Conservation (phyloP, 1,284 basidiomycete genomes). For the Cryptococcus sp. region DNA sequence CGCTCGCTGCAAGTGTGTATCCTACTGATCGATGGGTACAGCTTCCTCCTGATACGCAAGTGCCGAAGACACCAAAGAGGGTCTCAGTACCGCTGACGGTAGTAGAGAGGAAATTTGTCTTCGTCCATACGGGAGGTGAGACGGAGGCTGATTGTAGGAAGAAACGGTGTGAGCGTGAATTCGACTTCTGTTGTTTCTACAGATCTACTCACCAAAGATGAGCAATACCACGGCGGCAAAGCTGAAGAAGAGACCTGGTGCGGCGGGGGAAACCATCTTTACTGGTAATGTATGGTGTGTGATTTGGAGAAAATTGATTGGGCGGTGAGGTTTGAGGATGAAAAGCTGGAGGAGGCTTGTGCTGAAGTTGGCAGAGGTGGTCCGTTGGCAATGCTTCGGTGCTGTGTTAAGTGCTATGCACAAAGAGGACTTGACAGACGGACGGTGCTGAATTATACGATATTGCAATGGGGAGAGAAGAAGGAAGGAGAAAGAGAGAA, state of each 20-base stretch:
- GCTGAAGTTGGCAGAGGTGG: background rate
- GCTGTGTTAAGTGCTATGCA: background rate
- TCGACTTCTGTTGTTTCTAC: background rate
- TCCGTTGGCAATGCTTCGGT: background rate
- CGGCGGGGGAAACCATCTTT: constrained; percentile 52
- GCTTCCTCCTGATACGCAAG: constrained; percentile 60
- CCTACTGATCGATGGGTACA: constrained; percentile 38
- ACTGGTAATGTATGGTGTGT: constrained; percentile 1
- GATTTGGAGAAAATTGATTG: background rate
- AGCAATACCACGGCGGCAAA: constrained; percentile 36
- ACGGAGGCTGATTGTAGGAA: constrained; percentile 64
- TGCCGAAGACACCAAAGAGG: constrained; percentile 75
- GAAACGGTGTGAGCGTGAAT: constrained; percentile 26
- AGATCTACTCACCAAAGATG: constrained; percentile 15
- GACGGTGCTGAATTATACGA: background rate
- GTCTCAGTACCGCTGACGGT: constrained; percentile 49
- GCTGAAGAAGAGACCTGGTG: constrained; percentile 56
- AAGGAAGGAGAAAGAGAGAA: background rate
- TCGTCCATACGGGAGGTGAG: constrained; percentile 70
- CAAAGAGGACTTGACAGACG: background rate
- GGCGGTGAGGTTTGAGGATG: background rate
- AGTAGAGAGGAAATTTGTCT: constrained; percentile 67
- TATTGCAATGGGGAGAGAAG: background rate
- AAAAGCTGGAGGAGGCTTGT: constrained; percentile 4
- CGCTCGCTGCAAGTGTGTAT: constrained; percentile 34